Conservation (phyloP, 1,284 basidiomycete species). For the Moesziomyces globuligerus region DNA sequence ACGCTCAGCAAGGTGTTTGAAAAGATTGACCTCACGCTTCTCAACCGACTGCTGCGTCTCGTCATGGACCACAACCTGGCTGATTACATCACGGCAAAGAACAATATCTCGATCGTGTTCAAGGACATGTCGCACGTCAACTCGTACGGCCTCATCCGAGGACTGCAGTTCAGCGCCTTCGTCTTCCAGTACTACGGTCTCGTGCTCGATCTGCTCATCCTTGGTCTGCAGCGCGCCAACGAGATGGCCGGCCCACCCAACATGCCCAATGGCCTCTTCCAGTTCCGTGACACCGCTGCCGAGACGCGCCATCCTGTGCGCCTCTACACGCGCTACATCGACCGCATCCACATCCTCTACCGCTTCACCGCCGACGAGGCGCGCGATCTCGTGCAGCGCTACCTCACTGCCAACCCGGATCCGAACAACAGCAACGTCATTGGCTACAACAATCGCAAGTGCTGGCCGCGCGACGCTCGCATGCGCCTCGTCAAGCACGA, state of each 20-base stretch:
- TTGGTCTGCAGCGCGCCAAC: slow-evolving; percentile 64
- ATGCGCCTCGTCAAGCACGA: slow-evolving; percentile 99
- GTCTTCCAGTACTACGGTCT: slow-evolving; percentile 68
- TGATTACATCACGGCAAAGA: slow-evolving; percentile 67
- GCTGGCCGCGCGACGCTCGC: slow-evolving; percentile 98
- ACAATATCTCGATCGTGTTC: slow-evolving; percentile 67
- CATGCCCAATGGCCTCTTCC: slow-evolving; percentile 66
- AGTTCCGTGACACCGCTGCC: slow-evolving; percentile 61
- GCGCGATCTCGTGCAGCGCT: slow-evolving; percentile 95
- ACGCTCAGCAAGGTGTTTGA: slow-evolving; percentile 66
- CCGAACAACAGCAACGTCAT: slow-evolving; percentile 99
- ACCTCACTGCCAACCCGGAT: slow-evolving; percentile 94
- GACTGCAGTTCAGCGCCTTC: slow-evolving; percentile 66
- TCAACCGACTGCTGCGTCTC: slow-evolving; percentile 65
- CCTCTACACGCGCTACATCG: slow-evolving; percentile 66
- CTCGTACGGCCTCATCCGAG: slow-evolving; percentile 66
- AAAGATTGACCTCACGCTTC: slow-evolving; percentile 66
- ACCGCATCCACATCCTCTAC: slow-evolving; percentile 77
- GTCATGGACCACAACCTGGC: slow-evolving; percentile 68
- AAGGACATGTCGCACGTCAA: slow-evolving; percentile 68
- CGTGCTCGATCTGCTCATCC: slow-evolving; percentile 64
- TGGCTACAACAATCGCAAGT: slow-evolving; percentile 98
- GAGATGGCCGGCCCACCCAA: slow-evolving; percentile 66
- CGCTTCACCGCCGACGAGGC: slow-evolving; percentile 98
- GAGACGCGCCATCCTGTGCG: slow-evolving; percentile 66